phyloP scores from a whole-genome alignment of 148 eudicot genomes.

The Camellia sinensis region DNA sequence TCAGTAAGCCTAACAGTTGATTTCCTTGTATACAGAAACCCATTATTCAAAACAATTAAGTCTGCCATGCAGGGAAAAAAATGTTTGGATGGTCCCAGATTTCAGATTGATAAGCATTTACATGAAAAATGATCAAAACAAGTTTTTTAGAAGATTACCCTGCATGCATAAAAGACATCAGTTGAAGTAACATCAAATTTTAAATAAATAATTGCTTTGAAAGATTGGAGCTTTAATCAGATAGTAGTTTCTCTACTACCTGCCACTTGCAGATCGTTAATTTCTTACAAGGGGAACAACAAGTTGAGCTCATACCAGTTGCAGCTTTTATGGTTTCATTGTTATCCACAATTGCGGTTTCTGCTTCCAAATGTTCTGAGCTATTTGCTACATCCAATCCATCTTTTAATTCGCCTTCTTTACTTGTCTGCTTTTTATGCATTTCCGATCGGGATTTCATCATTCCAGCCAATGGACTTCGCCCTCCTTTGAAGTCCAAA shows the following conservation, averaged over 20 bases:
- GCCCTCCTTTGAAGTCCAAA: conserved; percentile 10
- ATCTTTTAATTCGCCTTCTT: background rate
- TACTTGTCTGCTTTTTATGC: background rate
- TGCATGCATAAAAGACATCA: background rate
- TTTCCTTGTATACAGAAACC: background rate
- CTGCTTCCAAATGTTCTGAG: background rate
- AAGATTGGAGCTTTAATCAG: background rate
- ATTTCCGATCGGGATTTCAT: background rate
- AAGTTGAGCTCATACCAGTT: background rate
- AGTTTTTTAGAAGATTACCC: background rate
- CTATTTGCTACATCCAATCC: conserved; percentile 18
- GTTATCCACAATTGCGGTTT: background rate
- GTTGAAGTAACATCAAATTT: background rate
- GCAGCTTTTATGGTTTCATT: background rate
- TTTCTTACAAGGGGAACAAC: conserved; percentile 1
- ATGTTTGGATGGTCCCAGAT: background rate
- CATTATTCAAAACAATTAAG: background rate
- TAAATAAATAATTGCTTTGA: background rate
- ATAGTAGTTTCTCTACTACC: conserved; percentile 11
- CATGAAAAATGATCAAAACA: background rate
- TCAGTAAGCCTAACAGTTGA: background rate
- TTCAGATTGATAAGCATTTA: background rate
- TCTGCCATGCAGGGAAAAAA: background rate
- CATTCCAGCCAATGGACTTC: background rate
- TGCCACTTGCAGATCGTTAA: conserved; percentile 9